Evolutionary conservation across 2,329 filamentous ascomycete genomes (phyloP).

Genomic region (Saccharata proteae): DNA sequence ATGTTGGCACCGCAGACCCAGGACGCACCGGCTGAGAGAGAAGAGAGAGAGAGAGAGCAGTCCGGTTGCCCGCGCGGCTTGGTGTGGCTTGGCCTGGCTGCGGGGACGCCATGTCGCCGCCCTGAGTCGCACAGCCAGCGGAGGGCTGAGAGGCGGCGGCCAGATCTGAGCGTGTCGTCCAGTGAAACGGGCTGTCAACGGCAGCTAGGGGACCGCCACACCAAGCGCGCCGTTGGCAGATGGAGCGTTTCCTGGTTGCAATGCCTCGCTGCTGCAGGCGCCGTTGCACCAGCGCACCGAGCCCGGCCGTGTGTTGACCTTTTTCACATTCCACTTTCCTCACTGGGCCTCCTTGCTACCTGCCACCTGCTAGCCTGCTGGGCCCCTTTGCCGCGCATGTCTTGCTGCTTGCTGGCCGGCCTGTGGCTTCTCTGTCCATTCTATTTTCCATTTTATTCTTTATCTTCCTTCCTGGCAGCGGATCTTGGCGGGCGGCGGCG

Average conservation of each 20-base stretch:
- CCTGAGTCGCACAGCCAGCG: conserved; percentile 1
- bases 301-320: no score
- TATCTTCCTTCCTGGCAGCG: no score
- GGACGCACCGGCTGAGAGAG: no score
- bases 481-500: no score
- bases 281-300: conserved; percentile 7
- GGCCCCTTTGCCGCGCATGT: not conserved
- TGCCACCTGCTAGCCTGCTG: not conserved
- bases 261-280: conserved; percentile 4
- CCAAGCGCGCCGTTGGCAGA: conserved; percentile 10
- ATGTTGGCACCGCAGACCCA: no score
- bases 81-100: not conserved
- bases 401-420: not conserved
- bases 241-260: conserved; percentile 9
- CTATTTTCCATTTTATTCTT: conserved; percentile 2
- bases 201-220: conserved; percentile 8
- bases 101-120: conserved; percentile 2
- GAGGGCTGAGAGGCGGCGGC: conserved; percentile 6
- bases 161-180: no score
- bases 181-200: conserved; percentile 6
- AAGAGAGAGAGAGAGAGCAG: no score
- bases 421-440: not conserved
- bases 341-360: not conserved
- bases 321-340: conserved; percentile 8
- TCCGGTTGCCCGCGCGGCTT: not conserved